A percentile compares a stretch with the other conserved stretches of the same genome.
These are phyloP conservation scores for Plantago coronopus DNA, from an alignment of 305 asterid genomes.

Conservation along the genomic window DNA sequence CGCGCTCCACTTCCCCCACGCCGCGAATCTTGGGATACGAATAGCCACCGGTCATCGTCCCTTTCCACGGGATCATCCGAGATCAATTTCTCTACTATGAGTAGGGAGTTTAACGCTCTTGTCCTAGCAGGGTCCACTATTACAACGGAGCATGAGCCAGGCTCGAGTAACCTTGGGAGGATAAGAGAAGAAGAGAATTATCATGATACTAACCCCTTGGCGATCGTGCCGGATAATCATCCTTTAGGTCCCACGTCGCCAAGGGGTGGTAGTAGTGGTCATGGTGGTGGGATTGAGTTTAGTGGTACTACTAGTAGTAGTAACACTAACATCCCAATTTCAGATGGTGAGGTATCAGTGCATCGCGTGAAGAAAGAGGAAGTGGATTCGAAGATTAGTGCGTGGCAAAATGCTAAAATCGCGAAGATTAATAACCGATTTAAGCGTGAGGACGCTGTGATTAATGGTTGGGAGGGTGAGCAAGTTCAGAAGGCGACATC, in stretches of 20 bases:
- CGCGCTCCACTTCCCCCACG: slow-evolving; percentile 31
- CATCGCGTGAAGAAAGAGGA: slow-evolving; percentile 82
- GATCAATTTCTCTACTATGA: slow-evolving; percentile 67
- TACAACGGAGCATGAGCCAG: slow-evolving; percentile 28
- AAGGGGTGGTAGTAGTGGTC: slow-evolving; percentile 21
- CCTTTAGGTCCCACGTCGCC: slow-evolving; percentile 33
- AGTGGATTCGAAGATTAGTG: slow-evolving; percentile 70
- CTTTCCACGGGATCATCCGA: slow-evolving; percentile 36
- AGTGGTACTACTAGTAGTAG: background rate
- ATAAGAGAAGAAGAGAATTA: slow-evolving; percentile 72
- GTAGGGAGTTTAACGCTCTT: slow-evolving; percentile 75
- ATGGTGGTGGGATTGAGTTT: slow-evolving; percentile 6
- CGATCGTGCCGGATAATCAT: slow-evolving; percentile 55
- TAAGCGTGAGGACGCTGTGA: slow-evolving; percentile 81
- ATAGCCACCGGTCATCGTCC: slow-evolving; percentile 48
- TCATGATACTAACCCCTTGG: slow-evolving; percentile 55
- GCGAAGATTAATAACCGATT: slow-evolving; percentile 82
- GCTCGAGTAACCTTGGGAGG: slow-evolving; percentile 38
- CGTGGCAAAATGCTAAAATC: slow-evolving; percentile 86
- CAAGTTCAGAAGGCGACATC: slow-evolving; percentile 76
- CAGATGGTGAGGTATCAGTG: slow-evolving; percentile 34
- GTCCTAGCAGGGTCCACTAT: slow-evolving; percentile 65
- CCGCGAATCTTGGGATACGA: slow-evolving; percentile 53
- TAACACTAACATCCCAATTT: background rate
- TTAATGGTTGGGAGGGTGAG: slow-evolving; percentile 82